Conservation (phyloP, 2,329 filamentous ascomycete species). For the Verticillium longisporum region DNA sequence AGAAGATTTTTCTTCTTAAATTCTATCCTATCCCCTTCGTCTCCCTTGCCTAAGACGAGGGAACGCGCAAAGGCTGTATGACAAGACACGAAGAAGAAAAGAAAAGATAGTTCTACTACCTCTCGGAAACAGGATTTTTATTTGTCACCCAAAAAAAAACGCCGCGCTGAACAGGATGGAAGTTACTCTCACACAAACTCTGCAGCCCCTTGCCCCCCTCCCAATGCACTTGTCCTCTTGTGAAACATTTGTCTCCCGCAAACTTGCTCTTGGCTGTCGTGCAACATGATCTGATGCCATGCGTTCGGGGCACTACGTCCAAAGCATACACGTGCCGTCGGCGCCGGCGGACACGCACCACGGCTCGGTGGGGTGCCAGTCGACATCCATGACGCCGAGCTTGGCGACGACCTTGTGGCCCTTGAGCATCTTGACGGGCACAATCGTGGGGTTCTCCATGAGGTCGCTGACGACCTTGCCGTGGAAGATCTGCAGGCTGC, state of each 20-base stretch:
- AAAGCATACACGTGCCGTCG: slow-evolving; percentile 86
- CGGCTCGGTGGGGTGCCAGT: slow-evolving; percentile 92
- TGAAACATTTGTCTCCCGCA: too few species aligned
- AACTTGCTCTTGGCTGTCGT: too few species aligned
- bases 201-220: not conserved
- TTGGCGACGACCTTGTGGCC: slow-evolving; percentile 84
- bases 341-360: slow-evolving; percentile 94
- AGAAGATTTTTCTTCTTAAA: too few species aligned
- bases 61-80: too few species aligned
- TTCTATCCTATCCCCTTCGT: not conserved
- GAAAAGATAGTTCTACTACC: not conserved
- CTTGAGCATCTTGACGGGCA: slow-evolving; percentile 87
- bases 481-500: slow-evolving; percentile 91
- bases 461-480: slow-evolving; percentile 91
- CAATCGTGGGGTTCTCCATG: slow-evolving; percentile 94
- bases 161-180: slow-evolving; percentile 1
- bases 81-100: not conserved
- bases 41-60: not conserved
- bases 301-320: slow-evolving; percentile 47
- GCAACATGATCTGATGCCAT: too few species aligned
- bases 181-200: not conserved
- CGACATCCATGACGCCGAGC: slow-evolving; percentile 84
- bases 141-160: not conserved
- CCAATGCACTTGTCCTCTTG: slow-evolving; percentile 4
- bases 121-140: not conserved